Evolutionary conservation across 1,284 basidiomycete genomes (phyloP).

Genomic region (Ceratobasidium sp.): DNA sequence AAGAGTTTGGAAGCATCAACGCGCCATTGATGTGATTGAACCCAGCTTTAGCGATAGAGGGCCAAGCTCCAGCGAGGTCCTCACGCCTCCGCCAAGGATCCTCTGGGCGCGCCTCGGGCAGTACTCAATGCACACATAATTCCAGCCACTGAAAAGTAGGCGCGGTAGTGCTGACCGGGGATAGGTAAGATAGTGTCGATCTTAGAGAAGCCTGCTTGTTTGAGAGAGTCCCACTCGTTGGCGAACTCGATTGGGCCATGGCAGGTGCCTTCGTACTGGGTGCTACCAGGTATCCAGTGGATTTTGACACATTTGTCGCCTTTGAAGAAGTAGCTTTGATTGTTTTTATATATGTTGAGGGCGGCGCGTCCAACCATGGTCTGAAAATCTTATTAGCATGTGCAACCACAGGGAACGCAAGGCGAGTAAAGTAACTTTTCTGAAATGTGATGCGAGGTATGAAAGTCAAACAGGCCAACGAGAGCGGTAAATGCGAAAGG

Average conservation of each 20-base stretch:
- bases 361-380: slow-evolving; percentile 36
- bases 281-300: slow-evolving; percentile 20
- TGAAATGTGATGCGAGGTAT: background rate
- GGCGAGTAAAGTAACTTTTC: background rate
- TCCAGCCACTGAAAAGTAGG: slow-evolving; percentile 11
- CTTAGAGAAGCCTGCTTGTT: slow-evolving; percentile 15
- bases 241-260: slow-evolving; percentile 31
- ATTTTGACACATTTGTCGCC: slow-evolving; percentile 41
- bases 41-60: slow-evolving; percentile 20
- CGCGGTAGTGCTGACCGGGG: slow-evolving; percentile 16
- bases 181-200: slow-evolving; percentile 37
- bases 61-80: slow-evolving; percentile 8
- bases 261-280: background rate
- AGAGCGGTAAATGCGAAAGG: background rate
- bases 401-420: background rate
- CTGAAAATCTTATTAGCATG: background rate
- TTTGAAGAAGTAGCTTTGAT: slow-evolving; percentile 37
- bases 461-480: background rate
- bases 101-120: slow-evolving; percentile 1
- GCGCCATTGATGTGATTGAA: slow-evolving; percentile 21
- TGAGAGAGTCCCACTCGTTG: slow-evolving; percentile 30
- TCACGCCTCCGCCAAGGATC: slow-evolving; percentile 16
- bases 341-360: slow-evolving; percentile 16
- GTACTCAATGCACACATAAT: slow-evolving; percentile 29
- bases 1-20: background rate